These are phyloP conservation scores for Combretum micranthum DNA, from an alignment of 345 rosid species.

Conservation along the genomic window DNA sequence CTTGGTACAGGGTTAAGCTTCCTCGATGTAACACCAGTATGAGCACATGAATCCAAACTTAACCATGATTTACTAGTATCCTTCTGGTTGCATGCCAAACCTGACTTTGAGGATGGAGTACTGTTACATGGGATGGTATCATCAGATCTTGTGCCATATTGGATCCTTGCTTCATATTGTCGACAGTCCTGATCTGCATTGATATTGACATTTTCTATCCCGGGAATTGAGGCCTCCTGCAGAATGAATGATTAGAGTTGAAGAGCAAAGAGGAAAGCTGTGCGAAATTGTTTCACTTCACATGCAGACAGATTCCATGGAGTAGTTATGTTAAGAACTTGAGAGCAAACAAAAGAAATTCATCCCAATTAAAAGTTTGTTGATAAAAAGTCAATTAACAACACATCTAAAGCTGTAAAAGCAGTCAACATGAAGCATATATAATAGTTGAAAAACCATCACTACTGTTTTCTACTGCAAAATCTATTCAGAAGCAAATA, in stretches of 20 bases:
- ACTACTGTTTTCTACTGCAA: too few relatives aligned
- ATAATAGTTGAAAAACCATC: too few relatives aligned
- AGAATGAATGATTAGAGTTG: not conserved
- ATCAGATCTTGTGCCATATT: constrained; percentile 3
- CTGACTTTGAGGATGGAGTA: constrained; percentile 24
- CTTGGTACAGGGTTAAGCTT: constrained; percentile 29
- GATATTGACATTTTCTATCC: constrained; percentile 15
- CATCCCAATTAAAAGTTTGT: too few relatives aligned
- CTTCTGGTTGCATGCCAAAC: constrained; percentile 26
- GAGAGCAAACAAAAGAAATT: too few relatives aligned
- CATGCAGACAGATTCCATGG: not conserved
- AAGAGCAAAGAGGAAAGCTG: not conserved
- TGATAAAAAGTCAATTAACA: too few relatives aligned
- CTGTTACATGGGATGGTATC: constrained; percentile 11
- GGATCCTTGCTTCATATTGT: constrained; percentile 5
- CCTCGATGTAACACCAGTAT: constrained; percentile 1
- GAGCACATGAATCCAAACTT: constrained; percentile 57
- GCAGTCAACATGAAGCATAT: too few relatives aligned
- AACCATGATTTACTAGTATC: constrained; percentile 61
- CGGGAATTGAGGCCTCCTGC: constrained; percentile 33
- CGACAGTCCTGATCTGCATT: constrained; percentile 26
- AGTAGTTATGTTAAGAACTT: too few relatives aligned
- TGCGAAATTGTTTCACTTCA: constrained; percentile 1
- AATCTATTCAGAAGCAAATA: not conserved
- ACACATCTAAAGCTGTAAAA: too few relatives aligned